Base-by-base conservation (phyloP, 1,284 basidiomycete species). In the Agroathelia rolfsii region DNA sequence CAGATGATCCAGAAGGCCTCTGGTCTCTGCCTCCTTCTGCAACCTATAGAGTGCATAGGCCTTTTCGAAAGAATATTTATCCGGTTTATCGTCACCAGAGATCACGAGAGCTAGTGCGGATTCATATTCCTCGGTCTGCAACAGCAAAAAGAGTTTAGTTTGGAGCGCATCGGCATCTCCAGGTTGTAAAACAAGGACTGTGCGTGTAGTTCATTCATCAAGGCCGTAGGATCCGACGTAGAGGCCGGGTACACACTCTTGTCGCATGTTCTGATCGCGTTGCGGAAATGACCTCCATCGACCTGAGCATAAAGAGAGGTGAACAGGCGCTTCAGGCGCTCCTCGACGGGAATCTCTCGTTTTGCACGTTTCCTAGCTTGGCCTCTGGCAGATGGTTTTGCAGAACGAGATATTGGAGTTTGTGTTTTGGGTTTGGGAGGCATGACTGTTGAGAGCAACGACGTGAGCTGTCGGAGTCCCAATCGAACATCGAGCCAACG, bases 241-340 rank as follows among this genome's bases (percentile, higher is more conserved):
- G 28, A 35, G 19, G 32, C 15, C 22, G 15, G 23, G 19, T 37
- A 69, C 74, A 43, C 48, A 85, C 87, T 83, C 62, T 86, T 87
- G 59, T 86, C 81, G 64, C 85, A 89, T 40, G 86, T 89, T 69
- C 80, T 86, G 50, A 87, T 68, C 18, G 85, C 84, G 51, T 83
- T 87, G 36, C 62, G 59, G 51, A 83, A 79, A 56, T 86, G 76
- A 3, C 79, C 81, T 20, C 82, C 83, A 43, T 90, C 83, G 45
- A 89, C 76, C 51, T 90, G 87, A 14, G 84, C 80, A 49, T 76
- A 77, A 13, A 92, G 59, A 30, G 83, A 82, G 33, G 70, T 73
- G 56, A 87, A 89, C 32, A 86, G 62, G 26, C 74, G 71, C 45
- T 75, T 80, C 33, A 83, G 53, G 33, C 72, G 63, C 43, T 86